These are phyloP conservation scores for Beauveria caledonica DNA, from an alignment of 2,329 filamentous ascomycete genomes.

Conservation along the genomic window DNA sequence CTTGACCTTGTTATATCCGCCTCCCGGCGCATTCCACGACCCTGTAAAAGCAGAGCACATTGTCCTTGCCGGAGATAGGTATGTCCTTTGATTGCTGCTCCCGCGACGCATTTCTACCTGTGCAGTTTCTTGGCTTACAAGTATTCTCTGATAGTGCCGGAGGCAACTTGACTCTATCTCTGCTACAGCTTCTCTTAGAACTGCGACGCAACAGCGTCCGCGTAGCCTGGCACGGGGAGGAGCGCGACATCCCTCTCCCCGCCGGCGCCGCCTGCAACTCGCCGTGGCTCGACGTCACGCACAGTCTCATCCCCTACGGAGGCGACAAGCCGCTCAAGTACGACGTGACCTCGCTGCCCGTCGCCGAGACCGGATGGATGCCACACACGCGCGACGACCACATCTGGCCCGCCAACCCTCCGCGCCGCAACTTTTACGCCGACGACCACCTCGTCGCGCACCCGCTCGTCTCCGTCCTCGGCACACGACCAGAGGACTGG, in stretches of 20 bases:
- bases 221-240: conserved; percentile 52
- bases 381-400: conserved; percentile 32
- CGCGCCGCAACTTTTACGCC: conserved; percentile 45
- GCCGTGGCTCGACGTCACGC: conserved; percentile 65
- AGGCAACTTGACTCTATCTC: conserved; percentile 58
- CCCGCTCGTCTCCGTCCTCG: conserved; percentile 58
- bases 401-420: conserved; percentile 49
- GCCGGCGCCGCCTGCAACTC: conserved; percentile 55
- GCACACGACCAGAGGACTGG: conserved; percentile 47
- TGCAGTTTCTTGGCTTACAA: not conserved
- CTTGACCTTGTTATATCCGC: conserved; percentile 64
- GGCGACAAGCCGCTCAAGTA: conserved; percentile 18
- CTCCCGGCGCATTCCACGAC: conserved; percentile 56
- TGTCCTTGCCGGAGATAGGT: conserved; percentile 64
- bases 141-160: conserved; percentile 48
- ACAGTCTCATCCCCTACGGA: conserved; percentile 33
- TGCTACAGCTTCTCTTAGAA: conserved; percentile 62
- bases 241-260: conserved; percentile 55
- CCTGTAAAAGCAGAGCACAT: conserved; percentile 58
- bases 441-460: conserved; percentile 50
- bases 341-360: conserved; percentile 44
- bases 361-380: conserved; percentile 18
- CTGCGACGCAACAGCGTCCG: conserved; percentile 39
- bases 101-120: not conserved
- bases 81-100: conserved; percentile 12